A percentile compares a stretch with the other conserved stretches of the same genome.
Evolutionary conservation across 2,329 filamentous ascomycete genomes (phyloP).

Genomic region (Diaporthe sp.): DNA sequence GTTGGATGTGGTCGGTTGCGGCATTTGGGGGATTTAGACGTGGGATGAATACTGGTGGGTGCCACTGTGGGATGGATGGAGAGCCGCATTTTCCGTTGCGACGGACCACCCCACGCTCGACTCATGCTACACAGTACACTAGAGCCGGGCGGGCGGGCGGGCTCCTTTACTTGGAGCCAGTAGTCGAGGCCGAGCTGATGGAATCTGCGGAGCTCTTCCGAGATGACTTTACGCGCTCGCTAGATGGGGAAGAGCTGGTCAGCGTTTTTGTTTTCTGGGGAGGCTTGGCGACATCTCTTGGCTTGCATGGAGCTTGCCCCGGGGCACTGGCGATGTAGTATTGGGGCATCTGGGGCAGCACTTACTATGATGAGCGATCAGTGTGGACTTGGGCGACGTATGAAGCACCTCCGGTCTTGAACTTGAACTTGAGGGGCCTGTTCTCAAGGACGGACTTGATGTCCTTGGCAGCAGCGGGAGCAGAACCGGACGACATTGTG

Average conservation of each 20-base stretch:
- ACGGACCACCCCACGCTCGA: slow-evolving; percentile 18
- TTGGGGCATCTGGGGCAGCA: slow-evolving; percentile 28
- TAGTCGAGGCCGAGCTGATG: slow-evolving; percentile 36
- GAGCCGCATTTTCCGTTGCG: slow-evolving; percentile 8
- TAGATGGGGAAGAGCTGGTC: not conserved
- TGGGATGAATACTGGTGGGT: not conserved
- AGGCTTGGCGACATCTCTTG: slow-evolving; percentile 2
- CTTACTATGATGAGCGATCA: slow-evolving; percentile 56
- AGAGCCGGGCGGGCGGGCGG: not conserved
- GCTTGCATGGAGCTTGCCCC: slow-evolving; percentile 26
- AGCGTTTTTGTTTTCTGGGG: not conserved
- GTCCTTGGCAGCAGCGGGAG: slow-evolving; percentile 27
- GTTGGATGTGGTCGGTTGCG: not conserved
- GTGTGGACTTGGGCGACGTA: slow-evolving; percentile 52
- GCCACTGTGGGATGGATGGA: not conserved
- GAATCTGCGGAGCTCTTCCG: slow-evolving; percentile 34
- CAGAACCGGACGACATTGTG: slow-evolving; percentile 33
- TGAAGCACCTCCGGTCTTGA: slow-evolving; percentile 53
- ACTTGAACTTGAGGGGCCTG: slow-evolving; percentile 56
- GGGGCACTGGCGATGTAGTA: not conserved
- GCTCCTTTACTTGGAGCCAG: slow-evolving; percentile 29
- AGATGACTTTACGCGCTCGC: slow-evolving; percentile 35
- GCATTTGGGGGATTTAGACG: not conserved
- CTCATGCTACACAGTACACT: not conserved
- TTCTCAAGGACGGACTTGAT: slow-evolving; percentile 47